Evolutionary conservation across 1,284 basidiomycete genomes (phyloP).

Genomic region (Sporisorium exsertum): DNA sequence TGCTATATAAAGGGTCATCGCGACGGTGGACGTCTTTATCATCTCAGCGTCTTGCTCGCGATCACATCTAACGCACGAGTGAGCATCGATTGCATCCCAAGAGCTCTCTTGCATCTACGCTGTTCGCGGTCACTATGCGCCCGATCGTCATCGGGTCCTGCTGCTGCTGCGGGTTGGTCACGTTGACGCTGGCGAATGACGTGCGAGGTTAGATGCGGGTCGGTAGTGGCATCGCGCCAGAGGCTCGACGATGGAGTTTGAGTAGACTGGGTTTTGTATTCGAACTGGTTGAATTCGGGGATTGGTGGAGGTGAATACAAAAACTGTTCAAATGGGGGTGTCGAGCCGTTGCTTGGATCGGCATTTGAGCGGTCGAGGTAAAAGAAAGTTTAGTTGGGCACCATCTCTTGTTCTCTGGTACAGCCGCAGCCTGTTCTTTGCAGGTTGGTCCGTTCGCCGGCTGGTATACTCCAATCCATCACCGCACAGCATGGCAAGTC

Average conservation of each 20-base stretch:
- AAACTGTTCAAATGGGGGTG: neutral
- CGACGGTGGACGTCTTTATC: neutral
- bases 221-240: conserved; percentile 3
- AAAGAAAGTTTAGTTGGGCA: neutral
- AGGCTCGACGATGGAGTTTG: neutral
- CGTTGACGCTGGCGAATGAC: conserved; percentile 4
- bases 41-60: neutral
- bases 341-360: too few species aligned
- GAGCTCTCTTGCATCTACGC: neutral
- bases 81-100: too few species aligned
- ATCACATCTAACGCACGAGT: too few species aligned
- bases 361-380: too few species aligned
- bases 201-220: neutral
- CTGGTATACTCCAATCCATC: neutral
- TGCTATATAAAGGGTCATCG: neutral
- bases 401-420: neutral
- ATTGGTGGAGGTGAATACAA: neutral
- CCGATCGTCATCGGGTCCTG: neutral
- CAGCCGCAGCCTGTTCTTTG: neutral
- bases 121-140: neutral
- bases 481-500: neutral
- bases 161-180: neutral
- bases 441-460: conserved; percentile 35
- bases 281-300: neutral
- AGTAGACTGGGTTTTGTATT: neutral